These are phyloP conservation scores for Pichia phayaonensis DNA, from an alignment of 805 yeast species.

Conservation along the genomic window DNA sequence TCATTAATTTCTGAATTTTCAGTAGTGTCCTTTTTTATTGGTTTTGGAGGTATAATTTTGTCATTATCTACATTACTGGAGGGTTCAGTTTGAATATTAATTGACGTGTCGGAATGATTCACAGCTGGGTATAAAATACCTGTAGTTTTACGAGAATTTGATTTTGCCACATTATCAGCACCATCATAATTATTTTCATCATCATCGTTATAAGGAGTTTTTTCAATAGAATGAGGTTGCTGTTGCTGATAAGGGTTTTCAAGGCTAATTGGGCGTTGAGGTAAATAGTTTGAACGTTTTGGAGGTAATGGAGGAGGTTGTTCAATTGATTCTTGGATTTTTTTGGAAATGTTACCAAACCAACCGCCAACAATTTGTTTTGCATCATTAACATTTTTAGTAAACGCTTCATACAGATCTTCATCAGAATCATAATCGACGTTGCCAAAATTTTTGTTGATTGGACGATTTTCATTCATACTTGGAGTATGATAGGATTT, in stretches of 20 bases:
- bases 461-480: neutral
- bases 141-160: slow-evolving; percentile 4
- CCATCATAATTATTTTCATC: neutral
- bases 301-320: slow-evolving; percentile 1
- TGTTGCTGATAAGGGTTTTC: slow-evolving; percentile 2
- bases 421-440: slow-evolving; percentile 34
- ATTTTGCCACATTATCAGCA: slow-evolving; percentile 3
- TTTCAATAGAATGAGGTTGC: slow-evolving; percentile 1
- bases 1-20: neutral
- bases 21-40: neutral
- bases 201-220: neutral
- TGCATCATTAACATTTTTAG: slow-evolving; percentile 76
- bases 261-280: neutral
- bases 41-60: neutral
- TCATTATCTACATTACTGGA: slow-evolving; percentile 16
- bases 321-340: slow-evolving; percentile 22
- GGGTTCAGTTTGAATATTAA: slow-evolving; percentile 17
- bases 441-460: slow-evolving; percentile 10
- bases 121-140: slow-evolving; percentile 27
- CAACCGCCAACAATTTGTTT: slow-evolving; percentile 67
- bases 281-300: neutral
- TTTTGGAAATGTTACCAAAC: slow-evolving; percentile 63
- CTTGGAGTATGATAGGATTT: slow-evolving; percentile 1
- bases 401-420: slow-evolving; percentile 51
- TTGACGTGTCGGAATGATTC: slow-evolving; percentile 13